Evolutionary conservation across 2,329 filamentous ascomycete species (phyloP).

Genomic region (Bertia moriformis): DNA sequence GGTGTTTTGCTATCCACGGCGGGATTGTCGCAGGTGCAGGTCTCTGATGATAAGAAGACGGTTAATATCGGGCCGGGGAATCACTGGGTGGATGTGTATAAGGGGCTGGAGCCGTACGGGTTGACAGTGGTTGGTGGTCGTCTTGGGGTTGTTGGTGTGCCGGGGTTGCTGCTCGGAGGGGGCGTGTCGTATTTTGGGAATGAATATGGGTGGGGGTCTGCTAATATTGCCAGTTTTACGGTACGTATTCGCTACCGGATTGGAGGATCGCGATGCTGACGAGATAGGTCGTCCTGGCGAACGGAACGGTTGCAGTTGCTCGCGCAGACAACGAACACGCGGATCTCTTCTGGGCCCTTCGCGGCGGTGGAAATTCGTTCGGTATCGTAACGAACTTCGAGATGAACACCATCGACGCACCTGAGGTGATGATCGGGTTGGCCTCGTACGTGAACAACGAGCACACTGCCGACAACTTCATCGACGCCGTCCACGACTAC

Average conservation of each 20-base stretch:
- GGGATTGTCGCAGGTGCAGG: not conserved
- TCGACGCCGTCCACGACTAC: too few species aligned
- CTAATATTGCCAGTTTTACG: constrained; percentile 1
- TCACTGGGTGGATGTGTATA: constrained; percentile 2
- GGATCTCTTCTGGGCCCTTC: constrained; percentile 11
- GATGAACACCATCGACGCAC: not conserved
- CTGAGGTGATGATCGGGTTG: not conserved
- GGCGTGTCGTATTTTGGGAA: constrained; percentile 1
- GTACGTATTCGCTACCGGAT: too few species aligned
- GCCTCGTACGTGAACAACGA: not conserved
- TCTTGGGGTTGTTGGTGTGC: constrained; percentile 1
- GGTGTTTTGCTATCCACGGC: not conserved
- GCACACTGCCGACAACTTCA: too few species aligned
- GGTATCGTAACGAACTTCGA: constrained; percentile 9
- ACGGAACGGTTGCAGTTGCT: not conserved
- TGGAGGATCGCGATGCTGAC: too few species aligned
- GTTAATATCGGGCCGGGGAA: constrained; percentile 1
- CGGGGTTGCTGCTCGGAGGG: constrained; percentile 2
- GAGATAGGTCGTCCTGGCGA: constrained; percentile 2
- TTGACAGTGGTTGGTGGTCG: constrained; percentile 2
- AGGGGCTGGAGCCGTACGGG: not conserved
- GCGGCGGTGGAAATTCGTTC: constrained; percentile 12
- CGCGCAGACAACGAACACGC: constrained; percentile 1
- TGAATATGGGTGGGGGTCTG: constrained; percentile 1
- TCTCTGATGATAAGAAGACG: not conserved